Conservation (phyloP, 1,284 basidiomycete species). For the Prillingera fragicola region DNA sequence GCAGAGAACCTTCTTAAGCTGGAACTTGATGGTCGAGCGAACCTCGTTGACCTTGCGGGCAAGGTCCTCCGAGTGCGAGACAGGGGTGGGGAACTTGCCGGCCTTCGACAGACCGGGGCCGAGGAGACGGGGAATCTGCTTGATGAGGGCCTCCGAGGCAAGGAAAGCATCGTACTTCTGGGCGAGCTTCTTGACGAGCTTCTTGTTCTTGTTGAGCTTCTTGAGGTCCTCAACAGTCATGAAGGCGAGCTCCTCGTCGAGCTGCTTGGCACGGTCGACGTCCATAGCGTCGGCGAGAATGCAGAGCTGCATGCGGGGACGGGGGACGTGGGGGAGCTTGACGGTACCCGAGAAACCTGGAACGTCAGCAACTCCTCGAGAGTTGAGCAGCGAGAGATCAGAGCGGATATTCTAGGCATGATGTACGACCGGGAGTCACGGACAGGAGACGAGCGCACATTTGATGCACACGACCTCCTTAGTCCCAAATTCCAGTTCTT, state of each 20-base stretch:
- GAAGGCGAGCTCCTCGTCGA: conserved; percentile 52
- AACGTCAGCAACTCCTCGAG: not conserved
- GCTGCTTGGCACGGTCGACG: conserved; percentile 67
- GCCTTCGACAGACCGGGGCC: conserved; percentile 99
- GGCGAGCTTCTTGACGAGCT: conserved; percentile 99
- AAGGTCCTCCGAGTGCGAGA: conserved; percentile 90
- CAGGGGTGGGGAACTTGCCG: conserved; percentile 98
- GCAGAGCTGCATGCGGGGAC: conserved; percentile 98
- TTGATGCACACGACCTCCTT: too few relatives aligned
- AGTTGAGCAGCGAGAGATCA: not conserved
- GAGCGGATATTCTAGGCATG: not conserved
- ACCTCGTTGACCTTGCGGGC: conserved; percentile 90
- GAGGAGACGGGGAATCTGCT: conserved; percentile 99
- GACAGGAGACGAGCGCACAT: not conserved
- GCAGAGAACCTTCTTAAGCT: conserved; percentile 99
- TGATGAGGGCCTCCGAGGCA: conserved; percentile 95
- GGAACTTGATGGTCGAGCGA: conserved; percentile 98
- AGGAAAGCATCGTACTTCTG: conserved; percentile 99
- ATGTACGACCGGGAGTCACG: not conserved
- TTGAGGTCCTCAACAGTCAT: conserved; percentile 99
- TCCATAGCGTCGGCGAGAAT: conserved; percentile 99
- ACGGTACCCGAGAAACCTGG: conserved; percentile 69
- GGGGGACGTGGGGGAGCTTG: conserved; percentile 93
- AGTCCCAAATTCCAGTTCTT: too few relatives aligned
- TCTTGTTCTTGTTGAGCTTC: conserved; percentile 88